These are phyloP conservation scores for Spathaspora jeffriesii DNA, from an alignment of 1,139 yeast genomes.

Conservation along the genomic window DNA sequence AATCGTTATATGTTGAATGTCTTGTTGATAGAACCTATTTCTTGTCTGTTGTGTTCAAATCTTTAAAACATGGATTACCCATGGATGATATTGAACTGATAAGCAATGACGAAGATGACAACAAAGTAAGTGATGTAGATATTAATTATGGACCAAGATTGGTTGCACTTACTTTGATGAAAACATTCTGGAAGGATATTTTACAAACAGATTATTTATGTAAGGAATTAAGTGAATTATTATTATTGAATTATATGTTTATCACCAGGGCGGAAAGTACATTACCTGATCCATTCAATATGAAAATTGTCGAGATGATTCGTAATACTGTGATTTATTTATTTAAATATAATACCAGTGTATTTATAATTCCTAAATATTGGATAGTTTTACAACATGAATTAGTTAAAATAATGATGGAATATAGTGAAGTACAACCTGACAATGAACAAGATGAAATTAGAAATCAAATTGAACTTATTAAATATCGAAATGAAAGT, in stretches of 20 bases:
- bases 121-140: conserved; percentile 18
- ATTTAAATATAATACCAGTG: conserved; percentile 62
- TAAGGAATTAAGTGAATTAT: conserved; percentile 59
- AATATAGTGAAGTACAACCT: conserved; percentile 31
- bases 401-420: conserved; percentile 37
- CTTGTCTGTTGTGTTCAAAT: conserved; percentile 61
- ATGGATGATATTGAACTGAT: conserved; percentile 26
- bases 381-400: conserved; percentile 65
- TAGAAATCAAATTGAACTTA: conserved; percentile 55
- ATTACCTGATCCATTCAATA: conserved; percentile 18
- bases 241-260: conserved; percentile 42
- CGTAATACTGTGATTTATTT: conserved; percentile 42
- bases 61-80: conserved; percentile 56
- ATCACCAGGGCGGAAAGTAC: conserved; percentile 19
- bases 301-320: conserved; percentile 24
- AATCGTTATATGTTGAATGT: conserved; percentile 67
- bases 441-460: conserved; percentile 32
- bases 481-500: conserved; percentile 74
- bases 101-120: conserved; percentile 17
- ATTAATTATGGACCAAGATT: conserved; percentile 38
- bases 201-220: conserved; percentile 53
- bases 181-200: conserved; percentile 73
- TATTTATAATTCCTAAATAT: conserved; percentile 73
- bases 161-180: conserved; percentile 54
- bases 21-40: conserved; percentile 64